Base-by-base conservation (phyloP, 2,329 filamentous ascomycete species). In the Pseudogymnoascus sp. region DNA sequence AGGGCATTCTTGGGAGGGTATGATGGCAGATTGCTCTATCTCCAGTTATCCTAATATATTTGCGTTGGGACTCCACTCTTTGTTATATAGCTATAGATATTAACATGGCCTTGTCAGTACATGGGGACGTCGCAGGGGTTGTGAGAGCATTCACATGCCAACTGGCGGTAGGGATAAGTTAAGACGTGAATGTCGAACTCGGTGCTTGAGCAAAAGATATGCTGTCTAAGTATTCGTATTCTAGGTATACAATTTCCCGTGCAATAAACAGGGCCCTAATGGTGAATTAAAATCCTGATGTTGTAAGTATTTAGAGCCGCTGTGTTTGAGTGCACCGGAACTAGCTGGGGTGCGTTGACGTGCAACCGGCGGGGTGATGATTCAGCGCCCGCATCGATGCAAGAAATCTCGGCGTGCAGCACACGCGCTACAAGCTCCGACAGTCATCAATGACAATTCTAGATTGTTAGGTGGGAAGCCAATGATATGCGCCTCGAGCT, bases 1-100 rank as follows among this genome's bases (percentile, higher is more conserved):
- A 77, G 60, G 76, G 76, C 2, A 57, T 78, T 22, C 62, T 74
- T 1, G 75, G 75, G 7, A 75, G 66, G 60, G 63, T 68, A 36
- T 71, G 59, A 62, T 20, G 11, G 43, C 36, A 14, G 53, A 25
- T 37, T 15, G 12, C 18, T 15, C 14, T 7, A 35, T 47, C 9
- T 8, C n/a, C 7, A 9, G 7, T 30, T 12, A 6, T 50, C 15
- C 11, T 11, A 15, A 50, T 30, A 50, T 15, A 30, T 30, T 50
- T 30, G 43, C 11, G n/a, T 30, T 8, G 8, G 15, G n/a, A 30
- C 43, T 30, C 43, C 4, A 30, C 43, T 50, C 25, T 11, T 15
- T 1, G 43, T 11, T 25, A 43, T 25, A 43, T 43, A 37, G 35
- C 6, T 33, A 33, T 11, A 33, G 9, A 33, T 8, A 33, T 33